A percentile compares a stretch with the other conserved stretches of the same genome.
Evolutionary conservation across 495 filamentous ascomycete genomes (phyloP).

Genomic region (Neurospora africana): DNA sequence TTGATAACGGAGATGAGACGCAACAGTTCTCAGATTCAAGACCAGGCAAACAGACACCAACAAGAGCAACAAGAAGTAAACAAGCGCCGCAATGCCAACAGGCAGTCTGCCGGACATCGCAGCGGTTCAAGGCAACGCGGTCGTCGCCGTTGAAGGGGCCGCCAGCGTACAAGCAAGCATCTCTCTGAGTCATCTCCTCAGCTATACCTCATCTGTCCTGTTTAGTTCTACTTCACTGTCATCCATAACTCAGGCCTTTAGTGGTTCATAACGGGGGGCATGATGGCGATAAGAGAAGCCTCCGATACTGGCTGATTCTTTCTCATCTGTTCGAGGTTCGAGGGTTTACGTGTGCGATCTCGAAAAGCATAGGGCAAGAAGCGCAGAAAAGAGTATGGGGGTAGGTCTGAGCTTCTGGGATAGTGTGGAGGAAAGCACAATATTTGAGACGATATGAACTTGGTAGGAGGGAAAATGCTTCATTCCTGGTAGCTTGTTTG

Average conservation of each 20-base stretch:
- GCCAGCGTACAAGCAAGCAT: too few species aligned
- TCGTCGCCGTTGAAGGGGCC: neutral
- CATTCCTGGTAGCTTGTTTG: neutral
- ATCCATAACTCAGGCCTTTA: neutral
- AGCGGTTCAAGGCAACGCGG: neutral
- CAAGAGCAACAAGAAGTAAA: neutral
- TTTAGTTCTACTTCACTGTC: neutral
- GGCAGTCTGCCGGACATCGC: neutral
- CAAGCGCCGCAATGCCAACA: neutral
- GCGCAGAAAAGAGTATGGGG: neutral
- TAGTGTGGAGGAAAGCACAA: neutral
- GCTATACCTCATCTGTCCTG: neutral
- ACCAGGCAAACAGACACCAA: neutral
- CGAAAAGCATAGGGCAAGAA: neutral
- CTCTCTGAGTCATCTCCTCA: neutral
- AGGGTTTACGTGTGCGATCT: neutral
- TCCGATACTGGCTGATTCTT: neutral
- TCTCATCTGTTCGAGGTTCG: neutral
- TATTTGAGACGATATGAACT: neutral
- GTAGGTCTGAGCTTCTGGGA: neutral
- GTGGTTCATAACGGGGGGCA: too few species aligned
- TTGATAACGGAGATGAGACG: neutral
- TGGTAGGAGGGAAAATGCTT: neutral
- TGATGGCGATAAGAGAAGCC: neutral
- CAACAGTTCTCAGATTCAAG: neutral